Conservation (phyloP, 2,329 filamentous ascomycete species). For the Colletotrichum spaethianum region DNA sequence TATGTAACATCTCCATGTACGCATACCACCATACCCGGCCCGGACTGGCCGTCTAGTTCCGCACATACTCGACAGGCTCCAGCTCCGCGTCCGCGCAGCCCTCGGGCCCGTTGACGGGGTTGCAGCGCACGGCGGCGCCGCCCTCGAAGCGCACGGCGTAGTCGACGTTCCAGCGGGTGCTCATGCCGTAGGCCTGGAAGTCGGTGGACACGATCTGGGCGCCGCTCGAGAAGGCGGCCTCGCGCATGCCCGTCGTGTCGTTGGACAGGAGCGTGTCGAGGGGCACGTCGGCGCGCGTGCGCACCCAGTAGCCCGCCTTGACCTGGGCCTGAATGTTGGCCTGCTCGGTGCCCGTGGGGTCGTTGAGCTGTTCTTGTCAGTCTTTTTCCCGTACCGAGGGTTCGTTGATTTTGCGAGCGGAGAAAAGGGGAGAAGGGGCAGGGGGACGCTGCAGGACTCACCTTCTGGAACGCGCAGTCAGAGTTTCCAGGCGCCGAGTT, state of each 20-base stretch:
- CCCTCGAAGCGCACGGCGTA: slow-evolving; percentile 54
- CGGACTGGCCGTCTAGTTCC: slow-evolving; percentile 29
- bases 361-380: slow-evolving; percentile 55
- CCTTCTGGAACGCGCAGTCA: slow-evolving; percentile 64
- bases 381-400: background rate
- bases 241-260: slow-evolving; percentile 57
- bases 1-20: background rate
- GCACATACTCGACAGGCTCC: slow-evolving; percentile 43
- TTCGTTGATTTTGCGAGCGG: background rate
- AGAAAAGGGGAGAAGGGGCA: background rate
- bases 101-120: slow-evolving; percentile 47
- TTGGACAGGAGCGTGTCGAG: slow-evolving; percentile 57
- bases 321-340: slow-evolving; percentile 60
- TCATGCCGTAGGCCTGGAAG: slow-evolving; percentile 62
- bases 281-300: slow-evolving; percentile 62
- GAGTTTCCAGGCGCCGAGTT: slow-evolving; percentile 60
- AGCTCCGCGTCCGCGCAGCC: slow-evolving; percentile 42
- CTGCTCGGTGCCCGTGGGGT: slow-evolving; percentile 53
- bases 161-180: slow-evolving; percentile 61
- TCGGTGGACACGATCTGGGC: slow-evolving; percentile 66
- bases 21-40: background rate
- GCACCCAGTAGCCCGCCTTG: slow-evolving; percentile 62
- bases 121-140: slow-evolving; percentile 48
- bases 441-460: background rate
- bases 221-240: slow-evolving; percentile 59